Evolutionary conservation across 2,329 filamentous ascomycete species (phyloP).

Genomic region (Colletotrichum phormii): DNA sequence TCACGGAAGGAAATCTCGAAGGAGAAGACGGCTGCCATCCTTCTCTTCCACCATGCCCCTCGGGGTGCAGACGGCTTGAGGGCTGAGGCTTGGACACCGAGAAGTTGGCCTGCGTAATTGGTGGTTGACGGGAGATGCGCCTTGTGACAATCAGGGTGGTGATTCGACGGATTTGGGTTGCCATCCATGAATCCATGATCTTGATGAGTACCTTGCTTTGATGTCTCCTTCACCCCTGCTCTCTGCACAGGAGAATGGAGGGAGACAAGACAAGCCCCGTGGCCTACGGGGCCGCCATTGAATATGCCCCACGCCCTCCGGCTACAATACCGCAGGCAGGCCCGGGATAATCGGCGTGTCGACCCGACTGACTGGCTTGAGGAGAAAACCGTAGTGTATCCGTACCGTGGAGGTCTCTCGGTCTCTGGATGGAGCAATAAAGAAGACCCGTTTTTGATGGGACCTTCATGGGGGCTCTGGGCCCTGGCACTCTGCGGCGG

Average conservation of each 20-base stretch:
- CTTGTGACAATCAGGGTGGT: background rate
- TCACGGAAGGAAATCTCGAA: conserved; percentile 4
- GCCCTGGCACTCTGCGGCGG: conserved; percentile 2
- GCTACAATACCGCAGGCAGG: conserved; percentile 13
- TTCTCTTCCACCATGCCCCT: background rate
- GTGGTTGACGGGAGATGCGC: background rate
- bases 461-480: background rate
- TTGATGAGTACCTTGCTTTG: background rate
- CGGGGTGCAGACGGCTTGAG: background rate
- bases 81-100: background rate
- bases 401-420: background rate
- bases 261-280: background rate
- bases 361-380: conserved; percentile 23
- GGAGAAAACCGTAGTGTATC: background rate
- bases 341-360: conserved; percentile 12
- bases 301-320: background rate
- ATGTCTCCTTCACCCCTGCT: background rate
- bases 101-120: background rate
- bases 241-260: background rate
- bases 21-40: conserved; percentile 3
- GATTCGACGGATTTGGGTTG: background rate
- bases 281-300: background rate
- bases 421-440: conserved; percentile 11
- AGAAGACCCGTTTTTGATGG: conserved; percentile 7
- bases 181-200: background rate